Percentiles rank a stretch among this genome's conserved stretches.
Evolutionary conservation across 2,329 filamentous ascomycete genomes (phyloP).

Genomic region (Ascochyta lentis): DNA sequence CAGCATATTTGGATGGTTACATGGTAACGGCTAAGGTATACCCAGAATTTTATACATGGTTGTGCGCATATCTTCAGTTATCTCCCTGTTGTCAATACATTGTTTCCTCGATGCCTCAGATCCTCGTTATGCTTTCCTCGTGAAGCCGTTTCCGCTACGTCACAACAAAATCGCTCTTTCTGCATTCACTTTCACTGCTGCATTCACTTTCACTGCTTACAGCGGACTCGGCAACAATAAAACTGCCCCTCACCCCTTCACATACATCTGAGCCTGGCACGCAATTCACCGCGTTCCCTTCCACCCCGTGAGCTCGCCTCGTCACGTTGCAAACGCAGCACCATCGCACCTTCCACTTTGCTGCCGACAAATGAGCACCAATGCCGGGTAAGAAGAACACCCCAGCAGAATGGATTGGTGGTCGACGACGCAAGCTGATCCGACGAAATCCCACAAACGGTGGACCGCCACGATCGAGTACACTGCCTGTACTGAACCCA

Average conservation of each 20-base stretch:
- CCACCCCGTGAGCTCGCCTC: neutral
- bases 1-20: conserved; percentile 11
- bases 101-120: neutral
- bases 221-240: neutral
- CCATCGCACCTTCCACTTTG: conserved; percentile 1
- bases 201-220: neutral
- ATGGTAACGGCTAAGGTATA: conserved; percentile 9
- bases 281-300: neutral
- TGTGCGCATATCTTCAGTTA: conserved; percentile 3
- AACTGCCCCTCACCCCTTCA: neutral
- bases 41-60: conserved; percentile 23
- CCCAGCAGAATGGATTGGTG: conserved; percentile 13
- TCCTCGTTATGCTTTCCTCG: neutral
- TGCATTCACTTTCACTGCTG: conserved; percentile 9
- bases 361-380: neutral
- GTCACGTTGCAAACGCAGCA: conserved; percentile 10
- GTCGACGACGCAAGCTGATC: conserved; percentile 28
- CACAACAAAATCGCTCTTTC: neutral
- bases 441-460: conserved; percentile 21
- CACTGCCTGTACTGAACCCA: conserved; percentile 19
- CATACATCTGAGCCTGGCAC: neutral
- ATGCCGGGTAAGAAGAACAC: conserved; percentile 11
- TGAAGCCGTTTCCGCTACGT: neutral
- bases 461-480: conserved; percentile 23
- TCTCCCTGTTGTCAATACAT: neutral